Evolutionary conservation across 1,284 basidiomycete species (phyloP).

Genomic region (Wolfiporia cocos): DNA sequence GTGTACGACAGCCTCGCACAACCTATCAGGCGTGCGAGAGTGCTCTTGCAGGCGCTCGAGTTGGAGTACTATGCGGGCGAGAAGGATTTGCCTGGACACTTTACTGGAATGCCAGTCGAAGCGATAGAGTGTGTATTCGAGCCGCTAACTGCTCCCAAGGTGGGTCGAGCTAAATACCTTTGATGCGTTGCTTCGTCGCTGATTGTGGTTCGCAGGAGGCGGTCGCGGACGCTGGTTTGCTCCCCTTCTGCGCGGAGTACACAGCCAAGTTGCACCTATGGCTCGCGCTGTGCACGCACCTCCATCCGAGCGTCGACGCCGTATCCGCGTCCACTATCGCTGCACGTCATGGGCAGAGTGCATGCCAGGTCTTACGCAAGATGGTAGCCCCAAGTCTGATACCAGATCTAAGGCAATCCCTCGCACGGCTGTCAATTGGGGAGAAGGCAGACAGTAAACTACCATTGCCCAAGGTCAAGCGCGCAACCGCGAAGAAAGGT

Average conservation of each 20-base stretch:
- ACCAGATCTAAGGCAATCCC: constrained; percentile 7
- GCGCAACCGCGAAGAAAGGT: constrained; percentile 9
- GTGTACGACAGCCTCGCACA: constrained; percentile 41
- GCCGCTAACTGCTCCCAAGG: no score
- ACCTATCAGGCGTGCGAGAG: constrained; percentile 49
- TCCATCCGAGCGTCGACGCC: constrained; percentile 29
- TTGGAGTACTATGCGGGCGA: constrained; percentile 36
- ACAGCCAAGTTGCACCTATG: constrained; percentile 50
- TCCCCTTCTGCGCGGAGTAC: constrained; percentile 39
- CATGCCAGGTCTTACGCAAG: constrained; percentile 39
- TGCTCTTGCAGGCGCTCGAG: constrained; percentile 46
- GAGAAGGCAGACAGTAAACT: background rate
- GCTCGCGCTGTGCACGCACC: constrained; percentile 60
- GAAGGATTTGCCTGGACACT: no score
- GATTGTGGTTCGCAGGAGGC: constrained; percentile 32
- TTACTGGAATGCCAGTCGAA: no score
- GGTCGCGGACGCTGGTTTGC: constrained; percentile 33
- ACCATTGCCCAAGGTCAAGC: constrained; percentile 7
- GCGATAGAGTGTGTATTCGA: no score
- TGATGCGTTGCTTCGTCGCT: no score
- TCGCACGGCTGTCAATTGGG: constrained; percentile 6
- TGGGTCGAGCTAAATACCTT: no score
- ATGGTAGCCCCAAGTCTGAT: no score
- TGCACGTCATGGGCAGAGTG: constrained; percentile 41
- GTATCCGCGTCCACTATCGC: no score